Evolutionary conservation across 2,329 filamentous ascomycete species (phyloP).

Genomic region (Sclerotinia nivalis): DNA sequence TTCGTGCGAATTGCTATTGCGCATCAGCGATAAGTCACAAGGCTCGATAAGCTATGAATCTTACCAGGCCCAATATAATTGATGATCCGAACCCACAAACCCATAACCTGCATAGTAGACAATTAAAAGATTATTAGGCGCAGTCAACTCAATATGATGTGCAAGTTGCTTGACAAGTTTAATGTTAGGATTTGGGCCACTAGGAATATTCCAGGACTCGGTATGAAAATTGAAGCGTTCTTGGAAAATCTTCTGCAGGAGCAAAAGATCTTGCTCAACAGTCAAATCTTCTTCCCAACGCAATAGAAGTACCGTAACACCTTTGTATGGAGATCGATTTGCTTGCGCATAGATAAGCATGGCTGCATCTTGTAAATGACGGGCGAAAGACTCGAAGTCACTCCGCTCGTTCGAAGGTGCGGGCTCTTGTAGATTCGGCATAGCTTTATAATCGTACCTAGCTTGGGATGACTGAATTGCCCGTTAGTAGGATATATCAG

Average conservation of each 20-base stretch:
- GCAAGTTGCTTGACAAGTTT: slow-evolving; percentile 63
- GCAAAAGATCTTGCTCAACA: slow-evolving; percentile 54
- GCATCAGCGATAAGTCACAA: slow-evolving; percentile 43
- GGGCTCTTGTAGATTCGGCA: slow-evolving; percentile 37
- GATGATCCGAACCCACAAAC: slow-evolving; percentile 58
- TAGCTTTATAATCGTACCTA: slow-evolving; percentile 39
- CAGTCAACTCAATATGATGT: slow-evolving; percentile 59
- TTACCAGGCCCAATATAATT: slow-evolving; percentile 68
- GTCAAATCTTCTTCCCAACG: slow-evolving; percentile 62
- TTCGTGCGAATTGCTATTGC: slow-evolving; percentile 54
- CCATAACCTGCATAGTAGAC: slow-evolving; percentile 66
- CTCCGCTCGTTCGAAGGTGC: slow-evolving; percentile 41
- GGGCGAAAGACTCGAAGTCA: slow-evolving; percentile 67
- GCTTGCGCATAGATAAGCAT: slow-evolving; percentile 66
- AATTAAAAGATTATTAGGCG: slow-evolving; percentile 61
- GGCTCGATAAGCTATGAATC: slow-evolving; percentile 41
- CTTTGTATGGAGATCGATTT: slow-evolving; percentile 57
- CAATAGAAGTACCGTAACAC: slow-evolving; percentile 60
- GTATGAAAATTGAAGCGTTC: slow-evolving; percentile 62
- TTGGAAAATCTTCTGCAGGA: slow-evolving; percentile 58
- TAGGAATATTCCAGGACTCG: slow-evolving; percentile 62
- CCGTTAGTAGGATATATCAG: slow-evolving; percentile 25
- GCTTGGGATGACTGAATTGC: slow-evolving; percentile 34
- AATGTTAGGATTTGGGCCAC: slow-evolving; percentile 57
- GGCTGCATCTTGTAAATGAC: slow-evolving; percentile 67